Percentiles rank a stretch among this genome's conserved stretches.
These are phyloP conservation scores for Magnolia sinica DNA, from an alignment of 164 flowering plant species.

Conservation along the genomic window DNA sequence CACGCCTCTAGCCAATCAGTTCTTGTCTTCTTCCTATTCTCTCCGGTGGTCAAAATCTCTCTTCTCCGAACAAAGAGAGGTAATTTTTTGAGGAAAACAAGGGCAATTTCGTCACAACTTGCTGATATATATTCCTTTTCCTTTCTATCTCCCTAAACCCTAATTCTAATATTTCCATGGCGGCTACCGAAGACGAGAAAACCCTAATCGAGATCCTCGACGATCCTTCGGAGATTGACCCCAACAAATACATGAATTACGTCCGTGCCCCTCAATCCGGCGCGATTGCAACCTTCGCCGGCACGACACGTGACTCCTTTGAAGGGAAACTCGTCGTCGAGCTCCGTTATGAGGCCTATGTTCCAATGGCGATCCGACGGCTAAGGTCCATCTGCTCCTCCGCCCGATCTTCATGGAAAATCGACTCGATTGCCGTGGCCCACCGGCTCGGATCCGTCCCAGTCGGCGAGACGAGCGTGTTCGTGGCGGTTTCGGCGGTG, in stretches of 20 bases:
- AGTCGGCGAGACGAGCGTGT: constrained; percentile 84
- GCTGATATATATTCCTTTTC: neutral
- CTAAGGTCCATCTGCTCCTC: constrained; percentile 61
- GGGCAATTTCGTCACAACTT: neutral
- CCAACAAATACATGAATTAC: constrained; percentile 55
- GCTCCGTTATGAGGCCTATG: constrained; percentile 85
- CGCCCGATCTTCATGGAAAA: constrained; percentile 63
- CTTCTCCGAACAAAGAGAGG: too few relatives aligned
- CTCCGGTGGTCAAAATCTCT: too few relatives aligned
- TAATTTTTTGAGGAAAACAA: too few relatives aligned
- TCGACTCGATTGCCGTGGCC: constrained; percentile 64
- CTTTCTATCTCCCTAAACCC: neutral
- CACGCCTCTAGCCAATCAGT: too few relatives aligned
- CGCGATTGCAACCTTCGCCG: constrained; percentile 87
- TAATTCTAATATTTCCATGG: neutral
- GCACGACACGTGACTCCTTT: constrained; percentile 83
- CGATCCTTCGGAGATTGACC: constrained; percentile 32
- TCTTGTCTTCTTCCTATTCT: too few relatives aligned
- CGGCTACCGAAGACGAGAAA: neutral
- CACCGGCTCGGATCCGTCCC: constrained; percentile 79
- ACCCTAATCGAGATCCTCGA: constrained; percentile 13
- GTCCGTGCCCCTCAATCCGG: constrained; percentile 72
- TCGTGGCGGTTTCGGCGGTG: constrained; percentile 75
- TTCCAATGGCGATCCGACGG: constrained; percentile 77
- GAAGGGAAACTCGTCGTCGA: constrained; percentile 80